Evolutionary conservation across 75 land plant genomes (phyloP).

Genomic region (Gnetum montanum): DNA sequence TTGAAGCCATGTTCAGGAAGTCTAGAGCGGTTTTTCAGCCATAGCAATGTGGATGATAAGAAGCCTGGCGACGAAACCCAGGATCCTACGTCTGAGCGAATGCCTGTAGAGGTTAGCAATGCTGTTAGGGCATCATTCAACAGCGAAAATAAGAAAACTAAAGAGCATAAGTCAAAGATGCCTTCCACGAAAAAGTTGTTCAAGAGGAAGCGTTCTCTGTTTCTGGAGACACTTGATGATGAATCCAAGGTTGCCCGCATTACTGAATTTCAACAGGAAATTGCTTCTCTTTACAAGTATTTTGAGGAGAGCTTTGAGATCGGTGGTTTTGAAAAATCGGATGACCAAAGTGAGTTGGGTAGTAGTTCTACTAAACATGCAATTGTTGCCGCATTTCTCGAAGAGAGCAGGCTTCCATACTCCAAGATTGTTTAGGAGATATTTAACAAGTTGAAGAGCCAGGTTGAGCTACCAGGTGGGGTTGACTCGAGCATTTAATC

Average conservation of each 20-base stretch:
- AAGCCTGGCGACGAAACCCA: too few species aligned
- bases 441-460: constrained; percentile 13
- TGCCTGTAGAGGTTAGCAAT: neutral
- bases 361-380: constrained; percentile 11
- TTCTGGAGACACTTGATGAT: neutral
- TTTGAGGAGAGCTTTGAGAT: constrained; percentile 18
- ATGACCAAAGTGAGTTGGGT: neutral
- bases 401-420: constrained; percentile 49
- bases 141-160: neutral
- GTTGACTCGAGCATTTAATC: constrained; percentile 19
- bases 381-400: constrained; percentile 37
- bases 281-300: constrained; percentile 21
- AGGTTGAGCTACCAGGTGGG: constrained; percentile 9
- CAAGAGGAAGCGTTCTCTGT: constrained; percentile 34
- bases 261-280: constrained; percentile 15
- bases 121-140: neutral
- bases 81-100: too few species aligned
- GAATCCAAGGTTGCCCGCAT: constrained; percentile 14
- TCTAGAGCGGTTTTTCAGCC: too few species aligned
- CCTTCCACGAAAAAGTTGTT: constrained; percentile 11
- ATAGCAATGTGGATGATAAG: too few species aligned
- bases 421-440: constrained; percentile 41
- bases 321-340: neutral
- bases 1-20: too few species aligned
- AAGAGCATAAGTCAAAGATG: neutral